These are phyloP conservation scores for Rhizophora apiculata DNA, from an alignment of 345 rosid genomes.

Conservation along the genomic window DNA sequence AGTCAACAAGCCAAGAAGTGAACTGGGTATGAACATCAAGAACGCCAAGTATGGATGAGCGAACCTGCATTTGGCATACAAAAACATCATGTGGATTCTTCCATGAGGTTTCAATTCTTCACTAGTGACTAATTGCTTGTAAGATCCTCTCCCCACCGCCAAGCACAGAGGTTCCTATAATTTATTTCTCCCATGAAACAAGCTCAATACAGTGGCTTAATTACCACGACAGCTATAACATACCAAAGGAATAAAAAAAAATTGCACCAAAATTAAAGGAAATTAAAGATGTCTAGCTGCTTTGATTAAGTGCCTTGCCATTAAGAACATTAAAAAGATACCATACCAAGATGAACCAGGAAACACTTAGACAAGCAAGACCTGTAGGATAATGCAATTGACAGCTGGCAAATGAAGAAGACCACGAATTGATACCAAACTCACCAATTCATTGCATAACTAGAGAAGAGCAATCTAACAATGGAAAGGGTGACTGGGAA, in stretches of 20 bases:
- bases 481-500: constrained; percentile 67
- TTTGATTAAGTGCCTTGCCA: no score
- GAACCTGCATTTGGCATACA: constrained; percentile 61
- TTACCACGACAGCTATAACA: background rate
- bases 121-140: background rate
- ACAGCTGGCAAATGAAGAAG: background rate
- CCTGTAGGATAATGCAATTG: no score
- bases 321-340: no score
- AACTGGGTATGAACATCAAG: constrained; percentile 79
- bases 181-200: background rate
- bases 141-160: background rate
- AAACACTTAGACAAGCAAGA: no score
- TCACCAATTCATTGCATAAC: constrained; percentile 84
- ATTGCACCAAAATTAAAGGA: background rate
- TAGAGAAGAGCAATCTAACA: constrained; percentile 63
- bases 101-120: background rate
- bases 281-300: no score
- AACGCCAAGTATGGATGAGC: constrained; percentile 84
- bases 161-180: background rate
- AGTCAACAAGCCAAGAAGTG: constrained; percentile 68
- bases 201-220: no score
- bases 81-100: background rate
- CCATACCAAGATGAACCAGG: no score
- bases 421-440: constrained; percentile 18
- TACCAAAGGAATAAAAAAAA: background rate